These are phyloP conservation scores for Agrocybe pediades DNA, from an alignment of 768 basidiomycete genomes.

Conservation along the genomic window DNA sequence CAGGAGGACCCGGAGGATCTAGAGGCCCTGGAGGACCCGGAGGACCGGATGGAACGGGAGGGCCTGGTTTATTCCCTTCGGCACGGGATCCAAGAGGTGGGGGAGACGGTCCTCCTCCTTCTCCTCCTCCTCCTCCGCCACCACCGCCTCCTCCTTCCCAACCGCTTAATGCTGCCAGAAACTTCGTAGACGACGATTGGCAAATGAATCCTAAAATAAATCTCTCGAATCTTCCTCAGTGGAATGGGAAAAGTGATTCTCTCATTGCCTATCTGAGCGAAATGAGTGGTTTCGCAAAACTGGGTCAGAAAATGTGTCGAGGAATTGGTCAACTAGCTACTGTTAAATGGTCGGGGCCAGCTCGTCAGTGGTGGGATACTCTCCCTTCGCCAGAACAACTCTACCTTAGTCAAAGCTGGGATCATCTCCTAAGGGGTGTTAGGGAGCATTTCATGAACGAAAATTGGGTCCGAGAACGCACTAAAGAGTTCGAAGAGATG, in stretches of 20 bases:
- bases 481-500: too few relatives aligned
- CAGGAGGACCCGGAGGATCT: background rate
- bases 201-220: conserved; percentile 12
- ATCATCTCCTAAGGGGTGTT: too few relatives aligned
- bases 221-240: background rate
- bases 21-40: background rate
- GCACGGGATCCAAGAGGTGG: background rate
- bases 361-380: background rate
- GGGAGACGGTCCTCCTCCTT: too few relatives aligned
- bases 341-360: background rate
- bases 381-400: background rate
- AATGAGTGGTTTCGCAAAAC: background rate
- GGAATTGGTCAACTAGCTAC: background rate
- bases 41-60: too few relatives aligned
- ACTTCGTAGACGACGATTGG: background rate
- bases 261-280: background rate
- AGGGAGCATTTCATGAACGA: too few relatives aligned
- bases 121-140: background rate
- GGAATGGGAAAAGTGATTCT: conserved; percentile 6
- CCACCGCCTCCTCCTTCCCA: background rate
- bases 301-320: background rate
- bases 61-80: too few relatives aligned
- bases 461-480: too few relatives aligned
- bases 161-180: background rate
- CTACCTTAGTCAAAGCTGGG: too few relatives aligned